phyloP scores from a whole-genome alignment of 108 stramenopile species.

The Nitzschia sp. region DNA sequence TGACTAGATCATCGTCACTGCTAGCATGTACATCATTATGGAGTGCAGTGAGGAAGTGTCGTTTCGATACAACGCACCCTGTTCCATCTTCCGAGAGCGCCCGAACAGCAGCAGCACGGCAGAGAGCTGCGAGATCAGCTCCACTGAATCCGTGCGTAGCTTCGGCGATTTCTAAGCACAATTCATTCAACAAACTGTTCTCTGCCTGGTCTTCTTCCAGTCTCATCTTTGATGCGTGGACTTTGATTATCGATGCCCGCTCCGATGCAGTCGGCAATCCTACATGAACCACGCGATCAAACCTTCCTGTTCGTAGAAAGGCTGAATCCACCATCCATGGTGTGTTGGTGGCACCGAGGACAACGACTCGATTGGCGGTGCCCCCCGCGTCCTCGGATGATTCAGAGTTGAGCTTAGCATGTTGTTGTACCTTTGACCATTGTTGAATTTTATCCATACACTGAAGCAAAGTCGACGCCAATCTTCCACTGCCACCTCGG shows the following conservation, averaged over 20 bases:
- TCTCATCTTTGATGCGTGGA: conserved; percentile 65
- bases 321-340: conserved; percentile 84
- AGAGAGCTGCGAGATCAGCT: conserved; percentile 83
- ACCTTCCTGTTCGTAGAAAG: conserved; percentile 74
- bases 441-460: conserved; percentile 77
- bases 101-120: conserved; percentile 70
- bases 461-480: conserved; percentile 69
- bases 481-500: conserved; percentile 53
- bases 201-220: conserved; percentile 11
- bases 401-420: not conserved
- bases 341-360: conserved; percentile 78
- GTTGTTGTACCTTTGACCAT: conserved; percentile 51
- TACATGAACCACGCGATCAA: conserved; percentile 77
- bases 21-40: conserved; percentile 46
- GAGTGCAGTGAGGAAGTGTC: conserved; percentile 50
- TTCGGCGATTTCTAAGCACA: conserved; percentile 54
- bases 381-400: not conserved
- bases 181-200: not conserved
- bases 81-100: conserved; percentile 44
- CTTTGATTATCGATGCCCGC: conserved; percentile 59
- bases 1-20: conserved; percentile 48
- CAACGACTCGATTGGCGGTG: conserved; percentile 53
- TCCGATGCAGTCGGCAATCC: conserved; percentile 59
- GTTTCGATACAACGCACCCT: conserved; percentile 18
- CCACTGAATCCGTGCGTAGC: conserved; percentile 74